Evolutionary conservation across 768 basidiomycete genomes (phyloP).

Genomic region (Crassisporium funariophilum): DNA sequence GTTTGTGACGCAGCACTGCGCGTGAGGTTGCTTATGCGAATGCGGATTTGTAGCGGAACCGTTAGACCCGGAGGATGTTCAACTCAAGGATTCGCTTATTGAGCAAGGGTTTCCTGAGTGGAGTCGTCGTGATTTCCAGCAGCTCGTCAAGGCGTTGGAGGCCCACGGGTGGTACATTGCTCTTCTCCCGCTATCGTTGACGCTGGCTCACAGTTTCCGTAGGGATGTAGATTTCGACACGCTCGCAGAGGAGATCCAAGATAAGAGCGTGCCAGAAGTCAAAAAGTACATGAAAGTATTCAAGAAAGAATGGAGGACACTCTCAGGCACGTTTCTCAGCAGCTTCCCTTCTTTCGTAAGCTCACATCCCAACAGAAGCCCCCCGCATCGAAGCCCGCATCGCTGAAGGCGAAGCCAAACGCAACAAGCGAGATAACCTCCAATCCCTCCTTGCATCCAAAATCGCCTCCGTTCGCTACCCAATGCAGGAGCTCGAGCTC

Average conservation of each 20-base stretch:
- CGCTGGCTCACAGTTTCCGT: background rate
- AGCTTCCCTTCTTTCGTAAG: background rate
- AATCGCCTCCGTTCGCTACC: slow-evolving; percentile 80
- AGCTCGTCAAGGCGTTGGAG: slow-evolving; percentile 71
- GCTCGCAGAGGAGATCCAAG: slow-evolving; percentile 81
- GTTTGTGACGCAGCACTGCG: slow-evolving; percentile 38
- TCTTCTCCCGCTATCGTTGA: background rate
- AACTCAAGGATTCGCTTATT: slow-evolving; percentile 77
- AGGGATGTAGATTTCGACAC: slow-evolving; percentile 68
- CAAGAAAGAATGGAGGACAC: slow-evolving; percentile 85
- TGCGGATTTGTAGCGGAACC: slow-evolving; percentile 65
- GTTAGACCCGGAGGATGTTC: slow-evolving; percentile 84
- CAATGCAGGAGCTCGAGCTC: slow-evolving; percentile 96
- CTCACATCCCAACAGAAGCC: slow-evolving; percentile 51
- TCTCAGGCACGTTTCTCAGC: slow-evolving; percentile 58
- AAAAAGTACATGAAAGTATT: slow-evolving; percentile 80
- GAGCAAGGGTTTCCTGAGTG: slow-evolving; percentile 86
- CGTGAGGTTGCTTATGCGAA: background rate
- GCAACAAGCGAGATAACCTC: slow-evolving; percentile 81
- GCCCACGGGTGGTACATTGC: slow-evolving; percentile 69
- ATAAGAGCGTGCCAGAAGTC: slow-evolving; percentile 81
- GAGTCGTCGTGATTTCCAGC: slow-evolving; percentile 93
- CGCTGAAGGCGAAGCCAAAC: slow-evolving; percentile 85
- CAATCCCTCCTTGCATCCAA: slow-evolving; percentile 80
- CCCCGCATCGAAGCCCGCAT: slow-evolving; percentile 84